Conservation (phyloP, 352 stramenopile species). For the Pythium sukuiense region DNA sequence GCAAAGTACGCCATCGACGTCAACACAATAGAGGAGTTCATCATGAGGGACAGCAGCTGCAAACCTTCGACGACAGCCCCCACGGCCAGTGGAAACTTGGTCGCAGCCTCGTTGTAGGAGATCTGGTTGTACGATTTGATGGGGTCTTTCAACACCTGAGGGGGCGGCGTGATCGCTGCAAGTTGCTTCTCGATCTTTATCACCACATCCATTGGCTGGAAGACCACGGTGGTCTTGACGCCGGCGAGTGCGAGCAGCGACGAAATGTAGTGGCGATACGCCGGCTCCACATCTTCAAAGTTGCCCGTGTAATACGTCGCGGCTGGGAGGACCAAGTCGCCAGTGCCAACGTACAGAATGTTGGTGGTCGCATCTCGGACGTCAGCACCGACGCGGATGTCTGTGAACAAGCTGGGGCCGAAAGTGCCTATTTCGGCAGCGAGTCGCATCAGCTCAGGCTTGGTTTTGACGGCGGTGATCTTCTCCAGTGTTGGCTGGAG, state of each 20-base stretch:
- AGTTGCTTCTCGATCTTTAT: conserved; percentile 70
- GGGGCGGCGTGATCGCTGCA: conserved; percentile 61
- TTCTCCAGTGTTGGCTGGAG: conserved; percentile 3
- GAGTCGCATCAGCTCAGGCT: conserved; percentile 19
- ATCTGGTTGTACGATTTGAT: conserved; percentile 86
- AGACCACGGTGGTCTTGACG: neutral
- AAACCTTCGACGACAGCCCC: conserved; percentile 37
- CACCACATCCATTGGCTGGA: conserved; percentile 29
- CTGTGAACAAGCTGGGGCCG: conserved; percentile 65
- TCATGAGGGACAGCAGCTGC: conserved; percentile 29
- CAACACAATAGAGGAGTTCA: conserved; percentile 43
- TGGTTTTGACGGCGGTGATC: conserved; percentile 7
- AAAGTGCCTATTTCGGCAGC: conserved; percentile 18
- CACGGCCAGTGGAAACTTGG: conserved; percentile 49
- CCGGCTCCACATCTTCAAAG: conserved; percentile 34
- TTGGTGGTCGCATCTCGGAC: conserved; percentile 67
- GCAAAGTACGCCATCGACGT: conserved; percentile 50
- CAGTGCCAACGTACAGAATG: conserved; percentile 54
- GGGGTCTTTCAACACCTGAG: conserved; percentile 60
- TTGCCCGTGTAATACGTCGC: conserved; percentile 89
- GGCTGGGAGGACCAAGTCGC: conserved; percentile 75
- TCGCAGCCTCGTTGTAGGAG: conserved; percentile 46
- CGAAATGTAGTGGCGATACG: conserved; percentile 37
- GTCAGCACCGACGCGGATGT: conserved; percentile 46
- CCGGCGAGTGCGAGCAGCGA: conserved; percentile 38